These are phyloP conservation scores for Phaeomoniella chlamydospora DNA, from an alignment of 2,329 filamentous ascomycete species.

Conservation along the genomic window DNA sequence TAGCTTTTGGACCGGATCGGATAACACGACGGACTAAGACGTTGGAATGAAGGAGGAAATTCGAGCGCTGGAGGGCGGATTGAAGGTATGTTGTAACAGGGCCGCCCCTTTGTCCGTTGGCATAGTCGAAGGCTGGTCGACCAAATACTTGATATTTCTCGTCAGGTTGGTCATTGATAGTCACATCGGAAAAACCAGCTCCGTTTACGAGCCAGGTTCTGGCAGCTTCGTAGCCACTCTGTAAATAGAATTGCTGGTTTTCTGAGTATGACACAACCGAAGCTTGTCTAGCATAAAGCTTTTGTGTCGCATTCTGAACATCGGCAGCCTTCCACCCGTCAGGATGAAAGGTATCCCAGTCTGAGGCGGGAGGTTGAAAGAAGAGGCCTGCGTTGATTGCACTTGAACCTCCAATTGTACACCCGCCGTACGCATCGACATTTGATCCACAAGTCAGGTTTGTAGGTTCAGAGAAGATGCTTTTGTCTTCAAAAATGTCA, in stretches of 20 bases:
- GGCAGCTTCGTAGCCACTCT: conserved; percentile 51
- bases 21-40: conserved; percentile 55
- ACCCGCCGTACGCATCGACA: conserved; percentile 19
- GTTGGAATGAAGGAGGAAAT: conserved; percentile 54
- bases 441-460: conserved; percentile 20
- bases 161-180: conserved; percentile 43
- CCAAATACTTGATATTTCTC: conserved; percentile 52
- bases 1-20: conserved; percentile 45
- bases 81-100: conserved; percentile 60
- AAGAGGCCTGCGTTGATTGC: conserved; percentile 20
- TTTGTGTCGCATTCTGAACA: conserved; percentile 41
- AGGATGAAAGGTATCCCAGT: conserved; percentile 63
- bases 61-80: conserved; percentile 41
- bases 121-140: conserved; percentile 53
- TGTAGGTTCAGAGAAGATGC: conserved; percentile 9
- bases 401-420: conserved; percentile 22
- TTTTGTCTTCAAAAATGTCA: no score
- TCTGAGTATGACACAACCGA: conserved; percentile 51
- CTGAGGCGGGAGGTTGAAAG: conserved; percentile 21
- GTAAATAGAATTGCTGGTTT: conserved; percentile 52
- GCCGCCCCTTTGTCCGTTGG: conserved; percentile 51
- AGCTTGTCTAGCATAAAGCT: conserved; percentile 55
- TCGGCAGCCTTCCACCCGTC: conserved; percentile 54
- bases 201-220: conserved; percentile 45
- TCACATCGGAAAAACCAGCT: conserved; percentile 51